phyloP scores from a whole-genome alignment of 768 basidiomycete genomes.

The Pleurotus tuber-regium region DNA sequence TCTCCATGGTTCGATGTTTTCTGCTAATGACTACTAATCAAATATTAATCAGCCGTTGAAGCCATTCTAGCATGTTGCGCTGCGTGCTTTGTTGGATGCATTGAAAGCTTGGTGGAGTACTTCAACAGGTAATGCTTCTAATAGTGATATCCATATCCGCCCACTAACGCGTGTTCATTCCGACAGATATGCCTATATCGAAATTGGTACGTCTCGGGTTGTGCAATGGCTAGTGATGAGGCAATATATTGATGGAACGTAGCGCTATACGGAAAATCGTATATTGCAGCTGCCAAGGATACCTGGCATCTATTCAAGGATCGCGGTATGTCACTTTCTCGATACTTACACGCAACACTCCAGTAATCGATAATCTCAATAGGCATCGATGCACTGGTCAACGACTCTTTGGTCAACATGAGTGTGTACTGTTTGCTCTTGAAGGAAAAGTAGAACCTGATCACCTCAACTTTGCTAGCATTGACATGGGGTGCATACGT shows the following conservation, averaged over 20 bases:
- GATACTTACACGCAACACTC: too few relatives aligned
- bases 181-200: slow-evolving; percentile 73
- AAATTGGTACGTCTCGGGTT: slow-evolving; percentile 53
- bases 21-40: too few relatives aligned
- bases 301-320: slow-evolving; percentile 79
- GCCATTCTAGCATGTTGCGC: slow-evolving; percentile 78
- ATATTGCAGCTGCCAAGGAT: slow-evolving; percentile 77
- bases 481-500: slow-evolving; percentile 80
- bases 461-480: slow-evolving; percentile 34
- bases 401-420: slow-evolving; percentile 80
- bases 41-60: slow-evolving; percentile 52
- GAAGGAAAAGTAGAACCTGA: too few relatives aligned
- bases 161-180: neutral
- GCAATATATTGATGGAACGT: too few relatives aligned
- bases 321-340: slow-evolving; percentile 47
- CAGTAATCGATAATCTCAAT: too few relatives aligned
- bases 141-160: neutral
- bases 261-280: slow-evolving; percentile 86
- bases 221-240: neutral
- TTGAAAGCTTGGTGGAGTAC: slow-evolving; percentile 68
- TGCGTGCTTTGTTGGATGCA: slow-evolving; percentile 70
- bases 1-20: neutral
- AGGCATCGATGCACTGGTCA: slow-evolving; percentile 76
- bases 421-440: slow-evolving; percentile 41
- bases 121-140: slow-evolving; percentile 67